Evolutionary conservation across 768 basidiomycete genomes (phyloP).

Genomic region (Xanthoconium purpureum): DNA sequence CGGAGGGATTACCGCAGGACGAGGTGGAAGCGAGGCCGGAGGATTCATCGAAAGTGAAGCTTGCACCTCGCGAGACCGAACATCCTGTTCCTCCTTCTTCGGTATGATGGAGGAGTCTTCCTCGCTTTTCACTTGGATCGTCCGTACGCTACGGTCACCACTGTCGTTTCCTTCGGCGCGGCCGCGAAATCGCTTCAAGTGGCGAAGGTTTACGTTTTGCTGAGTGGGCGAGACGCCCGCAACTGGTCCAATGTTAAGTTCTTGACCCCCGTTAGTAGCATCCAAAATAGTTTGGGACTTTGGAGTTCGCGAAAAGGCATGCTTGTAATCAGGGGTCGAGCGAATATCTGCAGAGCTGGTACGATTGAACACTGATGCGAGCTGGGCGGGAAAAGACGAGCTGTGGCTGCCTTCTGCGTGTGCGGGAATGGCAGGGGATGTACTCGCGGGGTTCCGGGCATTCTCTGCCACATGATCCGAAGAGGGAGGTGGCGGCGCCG

Average conservation of each 20-base stretch:
- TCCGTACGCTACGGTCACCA: constrained; percentile 30
- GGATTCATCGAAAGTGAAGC: neutral
- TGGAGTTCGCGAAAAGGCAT: constrained; percentile 14
- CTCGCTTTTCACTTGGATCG: constrained; percentile 21
- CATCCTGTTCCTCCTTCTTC: constrained; percentile 20
- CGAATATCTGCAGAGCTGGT: neutral
- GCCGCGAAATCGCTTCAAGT: constrained; percentile 26
- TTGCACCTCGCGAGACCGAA: neutral
- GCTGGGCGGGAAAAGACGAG: constrained; percentile 6
- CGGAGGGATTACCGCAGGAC: constrained; percentile 22
- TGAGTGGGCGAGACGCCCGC: constrained; percentile 24
- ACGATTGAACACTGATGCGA: constrained; percentile 16
- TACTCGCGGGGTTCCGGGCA: neutral
- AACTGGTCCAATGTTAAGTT: constrained; percentile 24
- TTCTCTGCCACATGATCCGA: neutral
- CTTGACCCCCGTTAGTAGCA: constrained; percentile 1
- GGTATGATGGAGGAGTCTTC: neutral
- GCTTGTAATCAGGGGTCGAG: constrained; percentile 8
- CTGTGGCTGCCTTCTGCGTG: constrained; percentile 13
- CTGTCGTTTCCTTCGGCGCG: constrained; percentile 26
- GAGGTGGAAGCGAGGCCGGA: constrained; percentile 12
- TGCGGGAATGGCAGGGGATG: constrained; percentile 7
- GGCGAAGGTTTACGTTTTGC: constrained; percentile 30
- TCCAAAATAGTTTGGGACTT: constrained; percentile 27
- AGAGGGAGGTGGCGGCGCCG: neutral